These are phyloP conservation scores for Rhododendron williamsianum DNA, from an alignment of 148 eudicot species.

Conservation along the genomic window DNA sequence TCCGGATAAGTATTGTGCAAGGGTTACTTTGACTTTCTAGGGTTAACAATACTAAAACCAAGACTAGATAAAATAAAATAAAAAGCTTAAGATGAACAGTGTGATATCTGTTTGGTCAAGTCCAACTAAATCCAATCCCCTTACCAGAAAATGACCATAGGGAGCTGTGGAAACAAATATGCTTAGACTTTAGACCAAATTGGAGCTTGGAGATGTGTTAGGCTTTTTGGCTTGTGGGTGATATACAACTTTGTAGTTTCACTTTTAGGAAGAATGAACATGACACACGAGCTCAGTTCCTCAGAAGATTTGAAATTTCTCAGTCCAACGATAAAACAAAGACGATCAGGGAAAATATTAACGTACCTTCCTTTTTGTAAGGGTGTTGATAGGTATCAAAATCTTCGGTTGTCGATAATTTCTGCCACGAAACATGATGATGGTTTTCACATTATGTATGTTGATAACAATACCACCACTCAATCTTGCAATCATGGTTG, in stretches of 20 bases:
- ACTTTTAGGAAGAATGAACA: background rate
- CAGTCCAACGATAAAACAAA: background rate
- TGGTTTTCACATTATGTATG: conserved; percentile 91
- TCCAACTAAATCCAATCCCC: background rate
- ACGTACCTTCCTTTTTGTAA: conserved; percentile 88
- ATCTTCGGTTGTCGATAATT: conserved; percentile 95
- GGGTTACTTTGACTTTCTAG: background rate
- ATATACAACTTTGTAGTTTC: background rate
- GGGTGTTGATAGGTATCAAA: conserved; percentile 91
- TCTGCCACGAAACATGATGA: conserved; percentile 96
- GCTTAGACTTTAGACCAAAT: background rate
- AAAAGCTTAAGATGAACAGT: background rate
- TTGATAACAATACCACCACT: conserved; percentile 96
- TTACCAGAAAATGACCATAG: background rate
- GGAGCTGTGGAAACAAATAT: background rate
- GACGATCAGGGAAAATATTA: background rate
- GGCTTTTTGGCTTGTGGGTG: background rate
- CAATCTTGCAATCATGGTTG: conserved; percentile 78
- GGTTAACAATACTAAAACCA: background rate
- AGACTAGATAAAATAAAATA: background rate
- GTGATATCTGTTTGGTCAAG: background rate
- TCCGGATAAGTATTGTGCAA: background rate
- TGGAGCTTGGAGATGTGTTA: background rate
- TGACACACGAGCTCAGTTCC: background rate
- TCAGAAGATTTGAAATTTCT: background rate